Percentiles rank a stretch among this genome's conserved stretches.
These are phyloP conservation scores for Arbutus unedo DNA, from an alignment of 148 eudicot genomes.

Conservation along the genomic window DNA sequence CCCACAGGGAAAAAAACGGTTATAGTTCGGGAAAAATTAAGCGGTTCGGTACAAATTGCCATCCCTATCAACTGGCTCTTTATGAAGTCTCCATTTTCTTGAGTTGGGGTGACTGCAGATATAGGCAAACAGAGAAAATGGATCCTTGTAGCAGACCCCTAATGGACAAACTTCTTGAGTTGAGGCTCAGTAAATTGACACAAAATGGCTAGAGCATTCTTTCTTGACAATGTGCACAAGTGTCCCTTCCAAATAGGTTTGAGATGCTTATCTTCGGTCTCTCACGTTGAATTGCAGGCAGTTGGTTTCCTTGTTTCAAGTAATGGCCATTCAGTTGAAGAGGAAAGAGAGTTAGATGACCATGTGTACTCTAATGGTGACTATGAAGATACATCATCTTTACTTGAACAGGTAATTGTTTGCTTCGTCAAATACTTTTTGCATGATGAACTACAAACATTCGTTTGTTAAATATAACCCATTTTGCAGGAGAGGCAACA, in stretches of 20 bases:
- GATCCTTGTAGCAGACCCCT: too few species aligned
- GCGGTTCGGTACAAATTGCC: too few species aligned
- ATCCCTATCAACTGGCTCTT: too few species aligned
- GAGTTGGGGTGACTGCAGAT: too few species aligned
- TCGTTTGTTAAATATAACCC: constrained; percentile 24
- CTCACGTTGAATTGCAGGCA: constrained; percentile 51
- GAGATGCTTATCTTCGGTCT: constrained; percentile 8
- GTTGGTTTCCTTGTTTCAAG: constrained; percentile 82
- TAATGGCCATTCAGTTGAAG: constrained; percentile 49
- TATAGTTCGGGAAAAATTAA: too few species aligned
- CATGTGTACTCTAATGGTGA: constrained; percentile 59
- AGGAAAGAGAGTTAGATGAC: constrained; percentile 79
- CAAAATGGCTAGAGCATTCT: neutral
- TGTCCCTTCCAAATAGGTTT: constrained; percentile 1
- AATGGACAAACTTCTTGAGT: neutral
- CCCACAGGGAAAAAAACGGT: too few species aligned
- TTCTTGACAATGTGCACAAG: constrained; percentile 7
- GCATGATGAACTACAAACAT: constrained; percentile 1
- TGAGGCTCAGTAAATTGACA: neutral
- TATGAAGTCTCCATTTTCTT: too few species aligned
- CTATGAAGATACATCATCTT: constrained; percentile 64
- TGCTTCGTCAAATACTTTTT: constrained; percentile 3
- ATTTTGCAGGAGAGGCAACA: constrained; percentile 76
- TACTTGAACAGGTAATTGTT: constrained; percentile 75
- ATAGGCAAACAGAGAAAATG: too few species aligned